These are phyloP conservation scores for Backusella liffmaniae DNA, from an alignment of 192 early-diverging fungal species.

Conservation along the genomic window DNA sequence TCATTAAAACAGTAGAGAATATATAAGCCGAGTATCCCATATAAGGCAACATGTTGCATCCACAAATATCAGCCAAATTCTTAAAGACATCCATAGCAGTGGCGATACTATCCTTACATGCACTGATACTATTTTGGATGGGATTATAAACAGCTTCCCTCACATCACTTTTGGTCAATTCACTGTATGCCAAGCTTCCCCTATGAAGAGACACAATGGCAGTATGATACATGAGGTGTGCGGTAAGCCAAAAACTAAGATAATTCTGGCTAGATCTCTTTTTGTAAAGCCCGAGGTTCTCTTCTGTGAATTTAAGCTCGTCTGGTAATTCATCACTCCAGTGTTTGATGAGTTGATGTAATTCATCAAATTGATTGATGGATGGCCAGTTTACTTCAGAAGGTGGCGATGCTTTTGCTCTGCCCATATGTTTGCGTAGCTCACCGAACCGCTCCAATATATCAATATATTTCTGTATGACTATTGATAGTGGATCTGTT, in stretches of 20 bases:
- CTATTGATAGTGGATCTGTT: constrained; percentile 17
- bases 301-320: constrained; percentile 3
- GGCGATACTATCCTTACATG: constrained; percentile 21
- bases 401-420: constrained; percentile 7
- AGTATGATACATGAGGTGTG: constrained; percentile 27
- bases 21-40: constrained; percentile 34
- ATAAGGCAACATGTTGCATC: constrained; percentile 25
- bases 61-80: constrained; percentile 21
- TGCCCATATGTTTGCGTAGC: constrained; percentile 21
- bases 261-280: constrained; percentile 20
- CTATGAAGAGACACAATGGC: constrained; percentile 24
- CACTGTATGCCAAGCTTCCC: constrained; percentile 28
- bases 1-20: constrained; percentile 33
- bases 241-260: constrained; percentile 25
- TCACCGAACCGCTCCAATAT: constrained; percentile 28
- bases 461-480: constrained; percentile 10
- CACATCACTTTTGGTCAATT: constrained; percentile 5
- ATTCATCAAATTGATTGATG: constrained; percentile 16
- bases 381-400: constrained; percentile 22
- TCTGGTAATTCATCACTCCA: constrained; percentile 22
- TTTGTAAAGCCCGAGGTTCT: constrained; percentile 10
- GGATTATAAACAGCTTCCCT: neutral
- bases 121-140: constrained; percentile 17
- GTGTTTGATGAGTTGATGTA: constrained; percentile 6
- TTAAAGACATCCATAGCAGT: constrained; percentile 25